A percentile compares a stretch with the other conserved stretches of the same genome.
Evolutionary conservation across 2,329 filamentous ascomycete species (phyloP).

Genomic region (Pestalotiopsis sp.): DNA sequence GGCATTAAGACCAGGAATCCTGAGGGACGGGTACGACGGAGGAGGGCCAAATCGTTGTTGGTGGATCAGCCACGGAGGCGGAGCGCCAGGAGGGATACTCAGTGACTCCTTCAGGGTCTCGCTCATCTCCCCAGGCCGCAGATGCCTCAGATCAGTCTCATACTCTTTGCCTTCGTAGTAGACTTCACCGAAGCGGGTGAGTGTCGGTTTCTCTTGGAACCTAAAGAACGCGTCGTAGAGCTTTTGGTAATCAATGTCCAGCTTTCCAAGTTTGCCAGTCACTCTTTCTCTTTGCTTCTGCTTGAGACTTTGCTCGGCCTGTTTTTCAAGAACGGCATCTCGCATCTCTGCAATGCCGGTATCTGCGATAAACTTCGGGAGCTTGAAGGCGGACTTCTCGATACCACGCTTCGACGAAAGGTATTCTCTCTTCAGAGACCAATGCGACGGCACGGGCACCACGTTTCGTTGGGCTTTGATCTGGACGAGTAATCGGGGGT

Average conservation of each 20-base stretch:
- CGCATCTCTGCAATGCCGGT: conserved; percentile 98
- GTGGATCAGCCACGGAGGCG: conserved; percentile 96
- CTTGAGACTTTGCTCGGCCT: conserved; percentile 87
- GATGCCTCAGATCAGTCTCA: conserved; percentile 89
- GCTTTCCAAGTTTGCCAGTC: conserved; percentile 91
- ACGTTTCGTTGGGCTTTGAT: conserved; percentile 96
- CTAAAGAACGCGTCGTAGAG: conserved; percentile 98
- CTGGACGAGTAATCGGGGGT: conserved; percentile 85
- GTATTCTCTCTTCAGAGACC: conserved; percentile 96
- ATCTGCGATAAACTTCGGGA: conserved; percentile 96
- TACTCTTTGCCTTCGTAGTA: conserved; percentile 99
- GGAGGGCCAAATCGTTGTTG: conserved; percentile 92
- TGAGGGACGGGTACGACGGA: conserved; percentile 91
- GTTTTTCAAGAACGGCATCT: conserved; percentile 93
- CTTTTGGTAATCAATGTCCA: conserved; percentile 98
- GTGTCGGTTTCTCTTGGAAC: conserved; percentile 91
- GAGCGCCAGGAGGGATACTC: conserved; percentile 88
- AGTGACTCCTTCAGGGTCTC: conserved; percentile 90
- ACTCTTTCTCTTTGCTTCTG: conserved; percentile 95
- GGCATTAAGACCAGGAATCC: conserved; percentile 91
- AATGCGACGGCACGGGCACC: conserved; percentile 90
- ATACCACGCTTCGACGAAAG: conserved; percentile 95
- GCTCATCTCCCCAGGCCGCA: conserved; percentile 85
- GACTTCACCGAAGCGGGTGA: conserved; percentile 96
- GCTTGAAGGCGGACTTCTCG: conserved; percentile 88